Evolutionary conservation across 257 asterid genomes (phyloP).

Genomic region (Marsdenia floribunda): DNA sequence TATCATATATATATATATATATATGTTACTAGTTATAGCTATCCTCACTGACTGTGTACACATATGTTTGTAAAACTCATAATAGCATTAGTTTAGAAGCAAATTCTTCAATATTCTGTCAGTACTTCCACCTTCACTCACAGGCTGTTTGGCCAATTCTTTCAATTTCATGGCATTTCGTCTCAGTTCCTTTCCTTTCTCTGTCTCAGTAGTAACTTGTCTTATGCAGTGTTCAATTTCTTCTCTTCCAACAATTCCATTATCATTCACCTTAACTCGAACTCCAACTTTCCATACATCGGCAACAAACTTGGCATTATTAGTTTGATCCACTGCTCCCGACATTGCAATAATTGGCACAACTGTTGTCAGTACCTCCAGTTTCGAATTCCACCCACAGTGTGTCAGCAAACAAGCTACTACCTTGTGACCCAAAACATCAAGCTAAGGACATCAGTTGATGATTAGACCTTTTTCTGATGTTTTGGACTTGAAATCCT

Average conservation of each 20-base stretch:
- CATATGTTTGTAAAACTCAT: too few species aligned
- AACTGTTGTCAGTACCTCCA: conserved; percentile 24
- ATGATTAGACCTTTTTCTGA: conserved; percentile 19
- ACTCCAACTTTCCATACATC: conserved; percentile 25
- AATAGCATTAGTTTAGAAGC: too few species aligned
- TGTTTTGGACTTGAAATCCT: conserved; percentile 9
- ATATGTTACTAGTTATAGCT: too few species aligned
- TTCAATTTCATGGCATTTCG: too few species aligned
- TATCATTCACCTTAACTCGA: conserved; percentile 18
- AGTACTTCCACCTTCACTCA: too few species aligned
- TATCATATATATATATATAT: too few species aligned
- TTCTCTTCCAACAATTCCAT: conserved; percentile 20
- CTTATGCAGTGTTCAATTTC: conserved; percentile 22
- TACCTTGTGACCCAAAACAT: conserved; percentile 23
- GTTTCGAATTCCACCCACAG: conserved; percentile 35
- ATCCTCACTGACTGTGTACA: too few species aligned
- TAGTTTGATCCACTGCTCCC: conserved; percentile 19
- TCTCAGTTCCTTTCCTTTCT: conserved; percentile 12
- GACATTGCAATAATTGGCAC: conserved; percentile 26
- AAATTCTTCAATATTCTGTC: too few species aligned
- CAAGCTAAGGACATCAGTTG: conserved; percentile 31
- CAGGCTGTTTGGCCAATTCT: too few species aligned
- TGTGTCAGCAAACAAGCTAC: conserved; percentile 31
- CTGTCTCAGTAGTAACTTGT: conserved; percentile 11
- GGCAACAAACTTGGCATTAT: conserved; percentile 26